phyloP scores from a whole-genome alignment of 768 basidiomycete species.

The Suillus bovinus region DNA sequence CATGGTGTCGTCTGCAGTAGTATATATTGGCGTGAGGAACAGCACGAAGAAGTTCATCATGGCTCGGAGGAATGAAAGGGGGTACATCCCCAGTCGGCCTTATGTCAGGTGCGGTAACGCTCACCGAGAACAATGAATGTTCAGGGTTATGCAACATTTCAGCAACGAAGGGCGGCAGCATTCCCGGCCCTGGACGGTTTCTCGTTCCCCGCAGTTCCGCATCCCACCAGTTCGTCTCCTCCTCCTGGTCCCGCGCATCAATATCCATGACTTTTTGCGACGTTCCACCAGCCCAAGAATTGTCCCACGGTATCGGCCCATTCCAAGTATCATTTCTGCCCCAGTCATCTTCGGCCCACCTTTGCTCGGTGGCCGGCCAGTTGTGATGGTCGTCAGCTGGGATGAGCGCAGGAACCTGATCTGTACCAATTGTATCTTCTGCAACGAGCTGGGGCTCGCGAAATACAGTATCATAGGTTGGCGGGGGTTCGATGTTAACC shows the following conservation, averaged over 20 bases:
- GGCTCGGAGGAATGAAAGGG: conserved; percentile 44
- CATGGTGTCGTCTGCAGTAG: conserved; percentile 80
- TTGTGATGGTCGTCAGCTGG: conserved; percentile 34
- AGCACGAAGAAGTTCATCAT: conserved; percentile 64
- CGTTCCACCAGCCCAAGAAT: conserved; percentile 26
- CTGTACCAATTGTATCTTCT: conserved; percentile 40
- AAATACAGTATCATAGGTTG: conserved; percentile 34
- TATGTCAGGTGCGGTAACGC: conserved; percentile 36
- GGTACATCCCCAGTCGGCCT: conserved; percentile 19
- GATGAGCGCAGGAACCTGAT: conserved; percentile 38
- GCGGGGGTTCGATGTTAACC: conserved; percentile 32
- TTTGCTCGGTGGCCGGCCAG: conserved; percentile 29
- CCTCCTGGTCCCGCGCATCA: conserved; percentile 56
- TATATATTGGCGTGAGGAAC: conserved; percentile 83
- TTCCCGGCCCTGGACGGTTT: conserved; percentile 67
- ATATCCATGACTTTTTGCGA: conserved; percentile 41
- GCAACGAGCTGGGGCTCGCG: conserved; percentile 58
- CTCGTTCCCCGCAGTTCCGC: conserved; percentile 41
- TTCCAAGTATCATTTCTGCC: conserved; percentile 1
- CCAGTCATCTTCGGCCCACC: conserved; percentile 4
- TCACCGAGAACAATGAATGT: conserved; percentile 69
- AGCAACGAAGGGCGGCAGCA: conserved; percentile 67
- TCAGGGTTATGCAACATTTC: conserved; percentile 71
- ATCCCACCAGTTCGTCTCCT: conserved; percentile 77
- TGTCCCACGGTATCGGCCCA: conserved; percentile 27